These are phyloP conservation scores for Kappamyces sp. DNA, from an alignment of 192 early-diverging fungal genomes.

Conservation along the genomic window DNA sequence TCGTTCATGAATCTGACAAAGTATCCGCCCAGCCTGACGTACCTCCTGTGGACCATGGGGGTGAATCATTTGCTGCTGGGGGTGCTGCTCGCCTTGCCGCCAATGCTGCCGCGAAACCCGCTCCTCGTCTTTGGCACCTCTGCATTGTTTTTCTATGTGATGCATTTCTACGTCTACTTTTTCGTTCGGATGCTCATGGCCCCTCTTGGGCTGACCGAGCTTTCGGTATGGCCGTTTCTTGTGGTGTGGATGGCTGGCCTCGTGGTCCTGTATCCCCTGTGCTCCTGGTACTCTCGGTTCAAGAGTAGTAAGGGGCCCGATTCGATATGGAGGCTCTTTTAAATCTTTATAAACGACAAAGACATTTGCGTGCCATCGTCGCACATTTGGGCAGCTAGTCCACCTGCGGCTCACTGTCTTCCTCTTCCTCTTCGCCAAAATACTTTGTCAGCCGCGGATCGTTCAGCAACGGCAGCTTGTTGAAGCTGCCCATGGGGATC, in stretches of 20 bases:
- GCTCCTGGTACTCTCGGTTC: constrained; percentile 19
- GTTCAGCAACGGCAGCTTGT: constrained; percentile 29
- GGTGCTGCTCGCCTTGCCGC: constrained; percentile 19
- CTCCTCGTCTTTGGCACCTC: constrained; percentile 22
- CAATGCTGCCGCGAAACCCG: constrained; percentile 12
- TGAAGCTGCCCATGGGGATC: constrained; percentile 47
- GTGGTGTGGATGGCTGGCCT: constrained; percentile 20
- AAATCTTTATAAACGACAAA: not conserved
- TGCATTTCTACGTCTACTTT: constrained; percentile 26
- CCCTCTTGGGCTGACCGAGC: constrained; percentile 10
- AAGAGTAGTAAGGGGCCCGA: constrained; percentile 15
- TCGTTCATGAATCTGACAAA: constrained; percentile 39
- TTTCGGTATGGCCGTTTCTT: constrained; percentile 18
- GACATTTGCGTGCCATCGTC: no score
- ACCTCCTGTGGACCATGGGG: constrained; percentile 24
- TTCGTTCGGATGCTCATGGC: constrained; percentile 1
- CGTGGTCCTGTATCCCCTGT: constrained; percentile 14
- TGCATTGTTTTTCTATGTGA: constrained; percentile 27
- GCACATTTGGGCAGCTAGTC: no score
- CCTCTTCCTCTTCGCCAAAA: no score
- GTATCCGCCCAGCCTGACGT: constrained; percentile 35
- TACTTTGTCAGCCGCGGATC: no score
- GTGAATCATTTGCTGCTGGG: constrained; percentile 25
- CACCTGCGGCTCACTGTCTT: no score
- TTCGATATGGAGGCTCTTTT: constrained; percentile 24